Conservation (phyloP, 2,329 filamentous ascomycete species). For the Aspergillus jensenii region DNA sequence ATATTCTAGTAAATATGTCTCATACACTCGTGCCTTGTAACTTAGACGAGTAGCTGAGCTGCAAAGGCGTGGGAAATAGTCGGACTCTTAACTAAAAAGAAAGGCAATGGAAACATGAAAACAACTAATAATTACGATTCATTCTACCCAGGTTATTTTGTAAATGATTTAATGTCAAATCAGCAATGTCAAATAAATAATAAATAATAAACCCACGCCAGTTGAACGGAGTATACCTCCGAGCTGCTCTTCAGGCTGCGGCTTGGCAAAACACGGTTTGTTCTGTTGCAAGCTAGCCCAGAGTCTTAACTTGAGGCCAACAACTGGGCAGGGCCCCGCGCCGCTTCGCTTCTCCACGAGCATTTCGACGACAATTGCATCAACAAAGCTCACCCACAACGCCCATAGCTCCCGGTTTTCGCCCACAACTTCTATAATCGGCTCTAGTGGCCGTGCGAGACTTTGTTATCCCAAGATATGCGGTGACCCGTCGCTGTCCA, state of each 20-base stretch:
- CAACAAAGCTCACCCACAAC: neutral
- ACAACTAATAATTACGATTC: too few species aligned
- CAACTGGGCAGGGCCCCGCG: neutral
- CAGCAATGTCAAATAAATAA: too few species aligned
- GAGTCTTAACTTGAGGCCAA: neutral
- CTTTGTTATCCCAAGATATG: constrained; percentile 27
- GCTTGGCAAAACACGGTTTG: constrained; percentile 14
- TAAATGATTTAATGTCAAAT: too few species aligned
- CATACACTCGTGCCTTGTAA: too few species aligned
- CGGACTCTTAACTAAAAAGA: too few species aligned
- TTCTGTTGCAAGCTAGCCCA: neutral
- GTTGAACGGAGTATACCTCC: neutral
- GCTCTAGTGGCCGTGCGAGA: constrained; percentile 1
- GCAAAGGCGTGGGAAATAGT: too few species aligned
- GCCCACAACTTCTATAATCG: neutral
- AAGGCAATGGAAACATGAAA: too few species aligned
- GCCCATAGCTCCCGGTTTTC: neutral
- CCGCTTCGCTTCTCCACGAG: neutral
- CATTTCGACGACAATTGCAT: neutral
- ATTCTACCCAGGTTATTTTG: too few species aligned
- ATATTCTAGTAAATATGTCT: too few species aligned
- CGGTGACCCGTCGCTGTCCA: constrained; percentile 28
- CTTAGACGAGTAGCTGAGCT: too few species aligned
- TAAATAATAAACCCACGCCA: too few species aligned
- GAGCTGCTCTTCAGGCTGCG: neutral